These are phyloP conservation scores for Nakazawaea anatomiae DNA, from an alignment of 805 yeast genomes.

Conservation along the genomic window DNA sequence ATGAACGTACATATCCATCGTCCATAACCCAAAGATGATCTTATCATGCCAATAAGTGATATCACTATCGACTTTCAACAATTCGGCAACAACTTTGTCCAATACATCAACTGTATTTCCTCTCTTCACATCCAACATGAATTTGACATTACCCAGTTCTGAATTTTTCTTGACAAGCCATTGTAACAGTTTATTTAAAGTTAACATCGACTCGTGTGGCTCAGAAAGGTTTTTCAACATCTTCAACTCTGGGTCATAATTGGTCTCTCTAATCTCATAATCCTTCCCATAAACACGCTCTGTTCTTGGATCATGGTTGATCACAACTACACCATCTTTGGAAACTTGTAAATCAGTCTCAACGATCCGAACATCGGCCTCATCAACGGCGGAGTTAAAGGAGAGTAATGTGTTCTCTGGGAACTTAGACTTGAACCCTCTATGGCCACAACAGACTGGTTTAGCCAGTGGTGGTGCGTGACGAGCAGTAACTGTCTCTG, in stretches of 20 bases:
- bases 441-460: conserved; percentile 7
- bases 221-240: conserved; percentile 20
- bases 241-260: conserved; percentile 21
- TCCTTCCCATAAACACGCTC: conserved; percentile 25
- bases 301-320: conserved; percentile 29
- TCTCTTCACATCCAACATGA: conserved; percentile 30
- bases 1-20: conserved; percentile 20
- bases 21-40: conserved; percentile 33
- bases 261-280: conserved; percentile 19
- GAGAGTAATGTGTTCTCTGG: conserved; percentile 10
- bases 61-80: conserved; percentile 12
- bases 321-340: conserved; percentile 24
- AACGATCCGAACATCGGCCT: conserved; percentile 1
- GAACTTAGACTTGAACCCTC: conserved; percentile 7
- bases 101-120: conserved; percentile 22
- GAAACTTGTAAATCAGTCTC: conserved; percentile 28
- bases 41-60: conserved; percentile 25
- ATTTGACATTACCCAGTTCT: conserved; percentile 34
- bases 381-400: conserved; percentile 5
- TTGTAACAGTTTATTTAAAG: conserved; percentile 21
- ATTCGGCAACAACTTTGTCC: conserved; percentile 18
- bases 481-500: neutral
- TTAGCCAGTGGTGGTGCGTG: neutral
- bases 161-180: conserved; percentile 36
- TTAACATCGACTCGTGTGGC: conserved; percentile 28